Percentiles rank a stretch among this genome's conserved stretches.
Conservation (phyloP, 106 monocot genomes). For the Dioscorea dumetorum region DNA sequence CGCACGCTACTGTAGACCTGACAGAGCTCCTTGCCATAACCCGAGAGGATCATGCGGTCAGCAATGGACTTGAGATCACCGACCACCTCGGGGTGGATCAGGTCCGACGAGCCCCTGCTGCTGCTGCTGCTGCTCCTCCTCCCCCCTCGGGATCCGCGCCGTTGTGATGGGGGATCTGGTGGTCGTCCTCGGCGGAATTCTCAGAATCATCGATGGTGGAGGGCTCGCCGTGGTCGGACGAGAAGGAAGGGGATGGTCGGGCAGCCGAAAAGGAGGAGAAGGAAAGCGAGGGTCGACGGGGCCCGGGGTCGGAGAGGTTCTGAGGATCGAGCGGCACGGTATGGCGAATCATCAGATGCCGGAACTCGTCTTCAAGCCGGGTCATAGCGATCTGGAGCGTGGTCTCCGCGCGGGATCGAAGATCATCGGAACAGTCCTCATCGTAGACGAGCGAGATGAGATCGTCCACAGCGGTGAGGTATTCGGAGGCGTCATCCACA, state of each 20-base stretch:
- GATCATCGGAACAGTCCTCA: background rate
- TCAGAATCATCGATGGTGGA: constrained; percentile 31
- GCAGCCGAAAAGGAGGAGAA: constrained; percentile 16
- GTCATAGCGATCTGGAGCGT: constrained; percentile 57
- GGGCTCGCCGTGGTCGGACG: constrained; percentile 14
- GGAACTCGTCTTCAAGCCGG: constrained; percentile 62
- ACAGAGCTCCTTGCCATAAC: constrained; percentile 40
- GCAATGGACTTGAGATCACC: constrained; percentile 28
- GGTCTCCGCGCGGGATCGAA: constrained; percentile 41
- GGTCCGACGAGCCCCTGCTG: constrained; percentile 6
- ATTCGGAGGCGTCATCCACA: constrained; percentile 37
- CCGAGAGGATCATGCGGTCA: constrained; percentile 40
- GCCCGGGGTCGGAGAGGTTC: constrained; percentile 2
- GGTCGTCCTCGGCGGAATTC: constrained; percentile 4
- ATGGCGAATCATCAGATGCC: constrained; percentile 43
- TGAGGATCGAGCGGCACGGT: constrained; percentile 41
- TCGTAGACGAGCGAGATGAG: constrained; percentile 29
- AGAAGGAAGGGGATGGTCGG: constrained; percentile 36
- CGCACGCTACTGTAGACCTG: constrained; percentile 37
- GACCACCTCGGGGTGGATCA: constrained; percentile 27
- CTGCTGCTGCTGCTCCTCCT: background rate
- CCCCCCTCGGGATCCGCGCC: background rate
- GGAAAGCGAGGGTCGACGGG: background rate
- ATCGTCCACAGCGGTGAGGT: constrained; percentile 61
- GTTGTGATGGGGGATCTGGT: background rate